Evolutionary conservation across 345 rosid genomes (phyloP).

Genomic region (Eutrema heterophyllum): DNA sequence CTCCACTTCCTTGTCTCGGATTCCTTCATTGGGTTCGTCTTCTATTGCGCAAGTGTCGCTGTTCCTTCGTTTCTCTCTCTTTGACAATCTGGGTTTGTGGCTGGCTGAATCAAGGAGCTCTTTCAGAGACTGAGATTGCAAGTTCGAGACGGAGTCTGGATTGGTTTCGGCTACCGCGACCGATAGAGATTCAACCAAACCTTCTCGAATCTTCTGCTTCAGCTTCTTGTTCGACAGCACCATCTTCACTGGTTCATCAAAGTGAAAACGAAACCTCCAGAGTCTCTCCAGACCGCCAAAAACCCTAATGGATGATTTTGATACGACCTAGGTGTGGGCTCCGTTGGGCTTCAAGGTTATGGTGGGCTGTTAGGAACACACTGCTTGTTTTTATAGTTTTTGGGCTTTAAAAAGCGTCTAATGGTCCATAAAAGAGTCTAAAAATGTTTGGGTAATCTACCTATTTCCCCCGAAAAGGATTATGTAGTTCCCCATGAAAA

Average conservation of each 20-base stretch:
- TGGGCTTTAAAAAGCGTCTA: too few relatives aligned
- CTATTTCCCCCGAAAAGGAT: too few relatives aligned
- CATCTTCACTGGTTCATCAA: conserved; percentile 38
- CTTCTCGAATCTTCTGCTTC: conserved; percentile 66
- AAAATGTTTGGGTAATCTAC: too few relatives aligned
- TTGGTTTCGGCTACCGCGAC: conserved; percentile 21
- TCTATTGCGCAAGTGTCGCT: conserved; percentile 24
- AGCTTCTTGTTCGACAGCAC: conserved; percentile 92
- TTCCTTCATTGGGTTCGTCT: neutral
- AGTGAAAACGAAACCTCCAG: neutral
- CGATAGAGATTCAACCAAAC: conserved; percentile 37
- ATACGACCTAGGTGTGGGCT: neutral
- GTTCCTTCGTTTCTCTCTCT: conserved; percentile 70
- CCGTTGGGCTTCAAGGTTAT: neutral
- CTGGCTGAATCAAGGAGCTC: conserved; percentile 51
- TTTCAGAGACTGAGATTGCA: conserved; percentile 43
- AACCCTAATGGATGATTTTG: conserved; percentile 13
- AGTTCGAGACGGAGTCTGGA: conserved; percentile 17
- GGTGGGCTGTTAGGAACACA: neutral
- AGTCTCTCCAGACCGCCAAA: neutral
- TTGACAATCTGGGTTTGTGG: conserved; percentile 61
- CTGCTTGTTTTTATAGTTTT: too few relatives aligned
- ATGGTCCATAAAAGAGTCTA: too few relatives aligned
- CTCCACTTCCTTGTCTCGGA: neutral
- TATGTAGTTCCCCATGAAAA: too few relatives aligned